Base-by-base conservation (phyloP, 805 yeast species). In the Danielia oregonensis region DNA sequence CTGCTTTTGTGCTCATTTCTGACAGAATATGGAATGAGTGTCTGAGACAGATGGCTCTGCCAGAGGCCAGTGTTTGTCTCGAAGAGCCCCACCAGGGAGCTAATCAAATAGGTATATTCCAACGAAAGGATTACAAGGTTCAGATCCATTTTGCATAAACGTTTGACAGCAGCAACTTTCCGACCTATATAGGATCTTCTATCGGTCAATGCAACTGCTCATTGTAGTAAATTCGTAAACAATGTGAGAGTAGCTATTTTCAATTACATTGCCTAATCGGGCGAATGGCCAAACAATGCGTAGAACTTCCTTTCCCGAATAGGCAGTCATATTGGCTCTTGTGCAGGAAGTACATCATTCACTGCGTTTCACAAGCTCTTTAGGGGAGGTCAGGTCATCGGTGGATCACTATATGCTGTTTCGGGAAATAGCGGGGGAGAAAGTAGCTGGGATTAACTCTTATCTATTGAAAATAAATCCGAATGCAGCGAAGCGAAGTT, bases 41-140 rank as follows among this genome's bases (percentile, higher is more conserved):
- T 39, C 36, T 41, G 37, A 13, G 33, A 43, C 32, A 24, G 36
- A 19, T 43, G 43, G 23, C 42, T 42, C 28, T 46, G 51, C 72
- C 72, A 66, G 32, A 60, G 51, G 8, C 68, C 68, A 15, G 46
- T 48, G 22, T 54, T 43, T 17, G 70, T 51, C 43, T 57, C 60
- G 34, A 37, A 56, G n/a, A 35, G 40, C 13, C 54, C 39, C 14
- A 25, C 36, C 18, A 27, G 33, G 15, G 55, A 46, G 36, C 43
- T 43, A 18, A 54, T 42, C 34, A 57, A 40, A 40, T 45, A 57
- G 21, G 55, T 43, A 42, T 57, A 57, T 38, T 57, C 61, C 17
- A 59, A 47, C 17, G 58, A 51, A 37, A 59, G 49, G 14, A 59
- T 42, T 27, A 49, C 48, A 19, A 48, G 37, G 39, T 51, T 43